Evolutionary conservation across 2,329 filamentous ascomycete species (phyloP).

Genomic region (Plectosphaerella cucumerina): DNA sequence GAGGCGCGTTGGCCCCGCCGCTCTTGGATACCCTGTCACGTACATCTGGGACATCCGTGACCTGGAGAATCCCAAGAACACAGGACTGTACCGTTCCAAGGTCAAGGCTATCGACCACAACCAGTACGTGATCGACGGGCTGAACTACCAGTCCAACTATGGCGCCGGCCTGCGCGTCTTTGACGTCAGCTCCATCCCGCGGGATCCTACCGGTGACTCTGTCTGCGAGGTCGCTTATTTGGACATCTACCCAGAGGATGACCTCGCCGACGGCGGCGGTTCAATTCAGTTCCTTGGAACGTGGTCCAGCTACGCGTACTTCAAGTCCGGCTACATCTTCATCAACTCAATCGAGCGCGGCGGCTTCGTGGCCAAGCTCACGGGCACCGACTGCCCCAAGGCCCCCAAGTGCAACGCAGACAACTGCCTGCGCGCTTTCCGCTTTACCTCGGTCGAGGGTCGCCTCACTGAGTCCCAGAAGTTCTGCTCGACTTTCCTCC

Average conservation of each 20-base stretch:
- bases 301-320: conserved; percentile 45
- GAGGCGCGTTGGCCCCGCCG: conserved; percentile 30
- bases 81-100: conserved; percentile 34
- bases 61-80: conserved; percentile 35
- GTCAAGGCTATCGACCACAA: conserved; percentile 42
- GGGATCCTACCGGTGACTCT: conserved; percentile 29
- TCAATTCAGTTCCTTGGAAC: conserved; percentile 35
- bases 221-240: conserved; percentile 43
- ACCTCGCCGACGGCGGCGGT: conserved; percentile 29
- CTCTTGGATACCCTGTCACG: conserved; percentile 39
- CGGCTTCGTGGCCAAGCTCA: conserved; percentile 40
- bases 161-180: conserved; percentile 39
- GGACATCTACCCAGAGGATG: conserved; percentile 47
- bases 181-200: conserved; percentile 23
- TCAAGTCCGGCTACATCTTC: conserved; percentile 43
- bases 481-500: conserved; percentile 22
- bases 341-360: conserved; percentile 50
- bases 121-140: conserved; percentile 39
- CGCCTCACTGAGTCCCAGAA: conserved; percentile 24
- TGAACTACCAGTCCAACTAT: conserved; percentile 46
- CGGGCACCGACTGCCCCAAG: conserved; percentile 12
- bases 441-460: conserved; percentile 25
- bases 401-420: conserved; percentile 23
- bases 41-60: conserved; percentile 46
- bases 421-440: conserved; percentile 31